Conservation (phyloP, 805 yeast species). For the Metschnikowia lachancei region DNA sequence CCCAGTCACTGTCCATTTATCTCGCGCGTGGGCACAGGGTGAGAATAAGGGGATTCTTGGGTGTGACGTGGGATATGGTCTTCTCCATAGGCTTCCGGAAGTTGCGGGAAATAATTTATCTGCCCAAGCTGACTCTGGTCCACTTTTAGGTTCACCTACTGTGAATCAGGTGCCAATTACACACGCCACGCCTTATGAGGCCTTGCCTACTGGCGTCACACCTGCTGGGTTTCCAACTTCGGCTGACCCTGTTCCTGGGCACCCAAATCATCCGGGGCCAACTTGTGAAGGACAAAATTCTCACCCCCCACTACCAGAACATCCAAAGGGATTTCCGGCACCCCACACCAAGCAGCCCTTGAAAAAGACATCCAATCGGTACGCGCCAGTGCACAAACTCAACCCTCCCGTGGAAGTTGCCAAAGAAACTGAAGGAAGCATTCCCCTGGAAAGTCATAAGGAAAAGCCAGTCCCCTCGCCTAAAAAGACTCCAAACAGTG, state of each 20-base stretch:
- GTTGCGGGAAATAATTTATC: slow-evolving; percentile 20
- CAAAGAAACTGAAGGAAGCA: background rate
- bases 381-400: slow-evolving; percentile 1
- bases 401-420: background rate
- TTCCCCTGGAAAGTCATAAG: background rate
- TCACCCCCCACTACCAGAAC: background rate
- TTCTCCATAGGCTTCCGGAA: slow-evolving; percentile 80
- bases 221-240: too few relatives aligned
- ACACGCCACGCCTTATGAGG: too few relatives aligned
- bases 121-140: background rate
- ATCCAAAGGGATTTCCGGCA: background rate
- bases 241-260: too few relatives aligned
- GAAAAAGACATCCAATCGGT: slow-evolving; percentile 3
- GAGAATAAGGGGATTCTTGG: slow-evolving; percentile 77
- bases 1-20: slow-evolving; percentile 71
- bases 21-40: slow-evolving; percentile 64
- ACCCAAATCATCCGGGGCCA: too few relatives aligned
- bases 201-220: too few relatives aligned
- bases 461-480: too few relatives aligned
- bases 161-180: too few relatives aligned
- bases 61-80: slow-evolving; percentile 93
- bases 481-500: too few relatives aligned
- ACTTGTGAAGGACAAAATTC: too few relatives aligned
- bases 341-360: background rate
- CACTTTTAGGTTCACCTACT: too few relatives aligned